Evolutionary conservation across 192 early-diverging fungal genomes (phyloP).

Genomic region (Chytriomyces sp.): DNA sequence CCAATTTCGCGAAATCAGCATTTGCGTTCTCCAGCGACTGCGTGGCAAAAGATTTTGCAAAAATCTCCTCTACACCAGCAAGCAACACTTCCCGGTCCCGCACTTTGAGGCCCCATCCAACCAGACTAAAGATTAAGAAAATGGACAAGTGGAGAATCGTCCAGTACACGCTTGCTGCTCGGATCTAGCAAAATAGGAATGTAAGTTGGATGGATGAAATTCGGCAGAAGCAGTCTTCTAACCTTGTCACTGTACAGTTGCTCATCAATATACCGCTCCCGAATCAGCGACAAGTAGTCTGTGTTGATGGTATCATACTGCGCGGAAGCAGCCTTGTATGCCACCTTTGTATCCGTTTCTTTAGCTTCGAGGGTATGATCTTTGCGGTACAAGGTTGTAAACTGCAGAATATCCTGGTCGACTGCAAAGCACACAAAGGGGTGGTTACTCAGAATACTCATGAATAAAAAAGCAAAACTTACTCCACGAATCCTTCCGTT

Average conservation of each 20-base stretch:
- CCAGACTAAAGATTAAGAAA: background rate
- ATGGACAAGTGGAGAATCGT: background rate
- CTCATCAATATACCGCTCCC: conserved; percentile 62
- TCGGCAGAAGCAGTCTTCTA: background rate
- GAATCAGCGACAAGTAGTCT: conserved; percentile 54
- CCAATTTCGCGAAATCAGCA: no score
- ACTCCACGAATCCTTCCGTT: conserved; percentile 51
- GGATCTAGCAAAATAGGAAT: background rate
- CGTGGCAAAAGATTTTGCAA: background rate
- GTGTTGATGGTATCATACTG: conserved; percentile 47
- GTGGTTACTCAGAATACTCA: background rate
- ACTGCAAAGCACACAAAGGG: conserved; percentile 8
- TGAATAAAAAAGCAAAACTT: background rate
- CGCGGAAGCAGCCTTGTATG: conserved; percentile 42
- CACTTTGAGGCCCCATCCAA: background rate
- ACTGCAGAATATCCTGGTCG: conserved; percentile 46
- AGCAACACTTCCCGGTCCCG: background rate
- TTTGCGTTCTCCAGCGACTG: background rate
- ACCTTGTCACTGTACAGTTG: conserved; percentile 63
- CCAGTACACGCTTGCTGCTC: background rate
- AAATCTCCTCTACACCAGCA: background rate
- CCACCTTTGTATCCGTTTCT: conserved; percentile 44
- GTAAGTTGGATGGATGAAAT: no score
- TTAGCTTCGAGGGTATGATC: conserved; percentile 48
- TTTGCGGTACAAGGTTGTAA: conserved; percentile 51